These are phyloP conservation scores for Aspergillus pseudotamarii DNA, from an alignment of 2,329 filamentous ascomycete species.

Conservation along the genomic window DNA sequence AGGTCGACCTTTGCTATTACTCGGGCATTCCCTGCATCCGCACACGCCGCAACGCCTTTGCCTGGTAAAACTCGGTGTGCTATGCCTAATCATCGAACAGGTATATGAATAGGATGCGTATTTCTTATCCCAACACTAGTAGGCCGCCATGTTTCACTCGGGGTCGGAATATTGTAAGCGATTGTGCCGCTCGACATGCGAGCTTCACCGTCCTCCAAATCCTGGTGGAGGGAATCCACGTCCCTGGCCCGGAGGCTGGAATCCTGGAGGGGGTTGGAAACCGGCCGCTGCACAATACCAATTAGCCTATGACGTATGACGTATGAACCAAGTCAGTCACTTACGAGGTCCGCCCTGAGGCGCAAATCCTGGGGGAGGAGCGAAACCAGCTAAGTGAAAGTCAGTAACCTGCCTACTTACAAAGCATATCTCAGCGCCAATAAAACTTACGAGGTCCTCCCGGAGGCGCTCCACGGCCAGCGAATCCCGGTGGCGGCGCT, in stretches of 20 bases:
- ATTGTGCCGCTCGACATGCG: slow-evolving; percentile 25
- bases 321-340: slow-evolving; percentile 25
- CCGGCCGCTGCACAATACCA: slow-evolving; percentile 47
- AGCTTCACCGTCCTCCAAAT: slow-evolving; percentile 48
- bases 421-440: neutral
- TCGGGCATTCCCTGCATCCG: slow-evolving; percentile 37
- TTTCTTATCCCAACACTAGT: slow-evolving; percentile 17
- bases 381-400: slow-evolving; percentile 46
- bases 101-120: slow-evolving; percentile 20
- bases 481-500: slow-evolving; percentile 53
- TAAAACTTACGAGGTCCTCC: slow-evolving; percentile 54
- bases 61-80: slow-evolving; percentile 35
- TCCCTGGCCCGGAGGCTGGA: slow-evolving; percentile 67
- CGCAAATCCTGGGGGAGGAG: slow-evolving; percentile 51
- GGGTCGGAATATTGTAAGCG: slow-evolving; percentile 27
- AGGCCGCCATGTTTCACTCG: slow-evolving; percentile 22
- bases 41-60: slow-evolving; percentile 47
- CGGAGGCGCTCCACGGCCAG: slow-evolving; percentile 54
- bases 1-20: slow-evolving; percentile 30
- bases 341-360: slow-evolving; percentile 50
- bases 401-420: slow-evolving; percentile 1
- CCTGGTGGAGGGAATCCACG: slow-evolving; percentile 56
- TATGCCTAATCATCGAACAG: slow-evolving; percentile 26
- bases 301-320: slow-evolving; percentile 37
- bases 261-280: slow-evolving; percentile 68